These are phyloP conservation scores for Metarhizium brunneum DNA, from an alignment of 2,329 filamentous ascomycete genomes.

Conservation along the genomic window DNA sequence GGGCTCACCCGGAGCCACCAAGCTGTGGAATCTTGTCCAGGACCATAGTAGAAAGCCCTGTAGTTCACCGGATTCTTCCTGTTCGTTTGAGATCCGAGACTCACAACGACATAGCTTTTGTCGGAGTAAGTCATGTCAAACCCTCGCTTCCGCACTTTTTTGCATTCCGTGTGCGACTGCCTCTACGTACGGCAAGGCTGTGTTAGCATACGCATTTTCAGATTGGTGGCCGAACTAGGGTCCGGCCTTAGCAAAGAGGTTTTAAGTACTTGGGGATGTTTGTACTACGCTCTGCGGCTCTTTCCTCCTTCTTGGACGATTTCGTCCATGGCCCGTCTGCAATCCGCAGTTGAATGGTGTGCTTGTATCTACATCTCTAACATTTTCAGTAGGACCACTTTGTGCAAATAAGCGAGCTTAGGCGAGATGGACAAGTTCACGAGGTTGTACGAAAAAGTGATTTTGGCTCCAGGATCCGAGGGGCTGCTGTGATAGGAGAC, in stretches of 20 bases:
- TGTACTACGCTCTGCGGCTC: neutral
- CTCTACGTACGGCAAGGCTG: neutral
- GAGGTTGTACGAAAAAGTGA: slow-evolving; percentile 71
- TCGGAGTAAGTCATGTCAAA: slow-evolving; percentile 51
- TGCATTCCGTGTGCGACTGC: neutral
- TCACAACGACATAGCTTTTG: slow-evolving; percentile 75
- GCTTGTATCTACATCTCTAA: neutral
- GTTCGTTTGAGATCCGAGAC: slow-evolving; percentile 62
- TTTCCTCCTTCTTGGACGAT: neutral
- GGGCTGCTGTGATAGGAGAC: slow-evolving; percentile 66
- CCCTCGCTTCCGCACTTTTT: neutral
- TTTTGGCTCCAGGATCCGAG: slow-evolving; percentile 70
- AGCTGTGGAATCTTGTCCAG: slow-evolving; percentile 65
- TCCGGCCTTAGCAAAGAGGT: neutral
- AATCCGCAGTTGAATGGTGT: neutral
- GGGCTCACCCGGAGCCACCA: slow-evolving; percentile 32
- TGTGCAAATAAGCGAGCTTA: slow-evolving; percentile 71
- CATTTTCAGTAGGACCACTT: slow-evolving; percentile 52
- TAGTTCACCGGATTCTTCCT: slow-evolving; percentile 68
- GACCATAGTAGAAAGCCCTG: slow-evolving; percentile 68
- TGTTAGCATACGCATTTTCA: neutral
- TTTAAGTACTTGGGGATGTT: neutral
- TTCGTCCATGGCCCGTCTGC: neutral
- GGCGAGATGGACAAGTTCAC: slow-evolving; percentile 58
- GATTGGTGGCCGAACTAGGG: neutral